A percentile compares a stretch with the other conserved stretches of the same genome.
Evolutionary conservation across 1,284 basidiomycete species (phyloP).

Genomic region (Trichosporon inkin): DNA sequence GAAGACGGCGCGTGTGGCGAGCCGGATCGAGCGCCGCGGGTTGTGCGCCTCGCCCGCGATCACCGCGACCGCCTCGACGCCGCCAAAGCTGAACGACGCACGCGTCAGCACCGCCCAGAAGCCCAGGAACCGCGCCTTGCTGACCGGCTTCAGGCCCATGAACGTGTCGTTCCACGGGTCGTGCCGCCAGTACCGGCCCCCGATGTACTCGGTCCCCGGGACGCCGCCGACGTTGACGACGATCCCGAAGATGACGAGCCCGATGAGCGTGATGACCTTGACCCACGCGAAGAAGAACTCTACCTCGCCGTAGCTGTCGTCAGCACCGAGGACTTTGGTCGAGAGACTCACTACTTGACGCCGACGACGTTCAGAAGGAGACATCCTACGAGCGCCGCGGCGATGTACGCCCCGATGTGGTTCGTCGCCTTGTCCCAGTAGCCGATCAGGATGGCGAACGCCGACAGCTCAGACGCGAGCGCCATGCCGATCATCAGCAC

Average conservation of each 20-base stretch:
- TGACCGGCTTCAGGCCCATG: constrained; percentile 20
- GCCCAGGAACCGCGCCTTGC: constrained; percentile 55
- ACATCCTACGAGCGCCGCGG: constrained; percentile 2
- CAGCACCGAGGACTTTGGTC: background rate
- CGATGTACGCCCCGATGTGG: constrained; percentile 20
- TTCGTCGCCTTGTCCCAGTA: constrained; percentile 64
- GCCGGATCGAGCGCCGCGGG: constrained; percentile 66
- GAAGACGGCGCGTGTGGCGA: constrained; percentile 67
- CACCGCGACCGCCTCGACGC: constrained; percentile 49
- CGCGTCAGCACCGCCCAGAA: constrained; percentile 58
- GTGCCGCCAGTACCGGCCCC: constrained; percentile 60
- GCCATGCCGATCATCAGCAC: constrained; percentile 41
- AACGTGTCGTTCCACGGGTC: constrained; percentile 51
- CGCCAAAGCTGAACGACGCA: constrained; percentile 38
- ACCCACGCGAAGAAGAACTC: constrained; percentile 64
- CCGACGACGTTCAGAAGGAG: constrained; percentile 17
- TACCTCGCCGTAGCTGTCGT: constrained; percentile 20
- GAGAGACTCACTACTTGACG: constrained; percentile 12
- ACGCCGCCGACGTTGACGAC: constrained; percentile 68
- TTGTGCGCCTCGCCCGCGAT: constrained; percentile 54
- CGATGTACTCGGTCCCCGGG: constrained; percentile 55
- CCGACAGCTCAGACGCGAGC: constrained; percentile 64
- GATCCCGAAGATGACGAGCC: constrained; percentile 59
- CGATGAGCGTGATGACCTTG: constrained; percentile 62
- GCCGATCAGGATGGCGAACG: constrained; percentile 66